Conservation (phyloP, 352 stramenopile species). For the Globisporangium cylindrosporum region DNA sequence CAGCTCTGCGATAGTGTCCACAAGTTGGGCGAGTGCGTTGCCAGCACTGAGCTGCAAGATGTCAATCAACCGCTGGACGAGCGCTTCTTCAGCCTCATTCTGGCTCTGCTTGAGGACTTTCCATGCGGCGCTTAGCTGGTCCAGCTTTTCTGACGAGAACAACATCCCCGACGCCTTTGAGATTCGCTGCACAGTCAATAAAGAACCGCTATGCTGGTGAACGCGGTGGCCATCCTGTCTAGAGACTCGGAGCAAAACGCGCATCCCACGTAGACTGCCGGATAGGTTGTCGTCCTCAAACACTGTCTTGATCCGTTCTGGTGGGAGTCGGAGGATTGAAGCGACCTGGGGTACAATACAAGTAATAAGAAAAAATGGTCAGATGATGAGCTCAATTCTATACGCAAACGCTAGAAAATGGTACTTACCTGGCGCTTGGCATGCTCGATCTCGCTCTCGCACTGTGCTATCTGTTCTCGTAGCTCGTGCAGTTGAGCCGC, state of each 20-base stretch:
- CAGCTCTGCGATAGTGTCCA: conserved; percentile 21
- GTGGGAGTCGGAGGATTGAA: conserved; percentile 23
- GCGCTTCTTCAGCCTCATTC: conserved; percentile 18
- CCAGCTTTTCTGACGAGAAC: conserved; percentile 37
- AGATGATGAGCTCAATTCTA: neutral
- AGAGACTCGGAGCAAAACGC: conserved; percentile 40
- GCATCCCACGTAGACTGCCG: conserved; percentile 16
- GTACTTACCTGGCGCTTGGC: conserved; percentile 21
- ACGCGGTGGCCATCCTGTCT: conserved; percentile 43
- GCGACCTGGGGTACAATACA: conserved; percentile 21
- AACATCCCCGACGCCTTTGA: conserved; percentile 40
- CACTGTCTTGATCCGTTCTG: conserved; percentile 33
- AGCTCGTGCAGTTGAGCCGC: conserved; percentile 17
- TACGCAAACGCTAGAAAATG: neutral
- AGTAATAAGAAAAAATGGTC: neutral
- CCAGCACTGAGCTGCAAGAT: conserved; percentile 7
- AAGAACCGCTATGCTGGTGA: conserved; percentile 23
- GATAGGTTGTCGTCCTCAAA: conserved; percentile 32
- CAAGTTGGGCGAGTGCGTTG: conserved; percentile 16
- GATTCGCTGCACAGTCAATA: conserved; percentile 30
- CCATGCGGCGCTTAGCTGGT: conserved; percentile 33
- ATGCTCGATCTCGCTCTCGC: conserved; percentile 25
- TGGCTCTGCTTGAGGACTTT: conserved; percentile 24
- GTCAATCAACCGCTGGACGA: conserved; percentile 22
- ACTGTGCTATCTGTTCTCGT: conserved; percentile 19